phyloP scores from a whole-genome alignment of 768 basidiomycete genomes.

The Amanita pseudoporphyria region DNA sequence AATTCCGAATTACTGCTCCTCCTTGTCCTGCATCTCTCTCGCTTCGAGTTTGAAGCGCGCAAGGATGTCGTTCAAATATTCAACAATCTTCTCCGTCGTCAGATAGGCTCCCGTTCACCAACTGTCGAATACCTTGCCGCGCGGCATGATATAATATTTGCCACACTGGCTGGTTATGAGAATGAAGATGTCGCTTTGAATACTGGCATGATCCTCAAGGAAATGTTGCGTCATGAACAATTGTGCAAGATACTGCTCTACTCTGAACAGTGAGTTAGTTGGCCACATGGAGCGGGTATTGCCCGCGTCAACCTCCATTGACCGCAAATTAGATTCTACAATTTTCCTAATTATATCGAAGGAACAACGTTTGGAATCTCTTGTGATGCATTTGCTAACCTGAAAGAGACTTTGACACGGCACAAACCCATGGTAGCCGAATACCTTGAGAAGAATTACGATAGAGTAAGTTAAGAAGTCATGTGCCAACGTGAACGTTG shows the following conservation, averaged over 20 bases:
- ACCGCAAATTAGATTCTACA: conserved; percentile 67
- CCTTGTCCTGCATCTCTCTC: conserved; percentile 72
- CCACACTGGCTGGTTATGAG: conserved; percentile 84
- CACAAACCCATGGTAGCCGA: conserved; percentile 98
- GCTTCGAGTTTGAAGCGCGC: conserved; percentile 91
- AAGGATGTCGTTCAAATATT: conserved; percentile 81
- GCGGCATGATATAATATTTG: conserved; percentile 68
- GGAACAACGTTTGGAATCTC: conserved; percentile 97
- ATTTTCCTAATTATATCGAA: conserved; percentile 94
- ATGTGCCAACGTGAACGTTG: conserved; percentile 5
- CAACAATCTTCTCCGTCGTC: conserved; percentile 81
- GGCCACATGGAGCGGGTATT: neutral
- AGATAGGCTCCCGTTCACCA: conserved; percentile 92
- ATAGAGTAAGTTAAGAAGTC: conserved; percentile 44
- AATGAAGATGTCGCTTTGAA: conserved; percentile 96
- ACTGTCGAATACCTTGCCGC: conserved; percentile 89
- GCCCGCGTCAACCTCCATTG: conserved; percentile 4
- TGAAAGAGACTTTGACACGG: conserved; percentile 94
- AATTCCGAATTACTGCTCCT: conserved; percentile 77
- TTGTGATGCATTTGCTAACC: conserved; percentile 94
- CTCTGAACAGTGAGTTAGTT: conserved; percentile 75
- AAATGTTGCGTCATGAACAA: conserved; percentile 92
- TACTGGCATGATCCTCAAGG: conserved; percentile 95
- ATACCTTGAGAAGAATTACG: conserved; percentile 96
- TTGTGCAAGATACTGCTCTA: conserved; percentile 83